Evolutionary conservation across 495 filamentous ascomycete species (phyloP).

Genomic region (Talaromyces wortmannii): DNA sequence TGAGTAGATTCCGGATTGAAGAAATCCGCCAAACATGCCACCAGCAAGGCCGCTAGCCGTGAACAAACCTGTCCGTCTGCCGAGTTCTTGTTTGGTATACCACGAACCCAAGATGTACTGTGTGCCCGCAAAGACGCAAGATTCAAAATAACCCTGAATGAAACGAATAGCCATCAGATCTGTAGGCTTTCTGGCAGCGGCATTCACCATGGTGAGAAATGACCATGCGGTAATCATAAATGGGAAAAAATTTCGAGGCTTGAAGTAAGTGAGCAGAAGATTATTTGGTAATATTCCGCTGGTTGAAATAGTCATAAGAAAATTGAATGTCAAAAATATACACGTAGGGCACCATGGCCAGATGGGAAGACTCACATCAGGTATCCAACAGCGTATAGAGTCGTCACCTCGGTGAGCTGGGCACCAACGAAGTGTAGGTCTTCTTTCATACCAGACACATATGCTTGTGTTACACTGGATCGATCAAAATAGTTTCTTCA

Average conservation of each 20-base stretch:
- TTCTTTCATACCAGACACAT: conserved; percentile 61
- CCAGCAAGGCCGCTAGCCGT: conserved; percentile 27
- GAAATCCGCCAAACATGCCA: conserved; percentile 43
- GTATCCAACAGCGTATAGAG: conserved; percentile 36
- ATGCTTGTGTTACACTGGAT: conserved; percentile 54
- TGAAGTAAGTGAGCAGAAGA: conserved; percentile 50
- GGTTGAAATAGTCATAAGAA: conserved; percentile 8
- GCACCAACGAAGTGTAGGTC: conserved; percentile 50
- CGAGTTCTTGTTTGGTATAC: conserved; percentile 60
- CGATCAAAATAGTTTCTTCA: conserved; percentile 43
- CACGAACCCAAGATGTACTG: conserved; percentile 62
- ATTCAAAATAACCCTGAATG: conserved; percentile 58
- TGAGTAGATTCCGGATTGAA: conserved; percentile 53
- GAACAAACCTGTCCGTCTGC: conserved; percentile 49
- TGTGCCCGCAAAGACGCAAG: conserved; percentile 54
- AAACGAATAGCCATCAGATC: conserved; percentile 63
- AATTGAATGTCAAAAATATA: background rate
- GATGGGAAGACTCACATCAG: background rate
- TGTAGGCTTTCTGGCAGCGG: conserved; percentile 36
- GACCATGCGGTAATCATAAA: conserved; percentile 57
- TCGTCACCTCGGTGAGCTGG: conserved; percentile 54
- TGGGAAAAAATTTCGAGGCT: conserved; percentile 55
- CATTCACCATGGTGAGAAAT: conserved; percentile 52
- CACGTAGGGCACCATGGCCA: background rate
- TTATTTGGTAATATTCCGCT: conserved; percentile 57